Evolutionary conservation across 2,329 filamentous ascomycete genomes (phyloP).

Genomic region (Clarireedia homoeocarpa): DNA sequence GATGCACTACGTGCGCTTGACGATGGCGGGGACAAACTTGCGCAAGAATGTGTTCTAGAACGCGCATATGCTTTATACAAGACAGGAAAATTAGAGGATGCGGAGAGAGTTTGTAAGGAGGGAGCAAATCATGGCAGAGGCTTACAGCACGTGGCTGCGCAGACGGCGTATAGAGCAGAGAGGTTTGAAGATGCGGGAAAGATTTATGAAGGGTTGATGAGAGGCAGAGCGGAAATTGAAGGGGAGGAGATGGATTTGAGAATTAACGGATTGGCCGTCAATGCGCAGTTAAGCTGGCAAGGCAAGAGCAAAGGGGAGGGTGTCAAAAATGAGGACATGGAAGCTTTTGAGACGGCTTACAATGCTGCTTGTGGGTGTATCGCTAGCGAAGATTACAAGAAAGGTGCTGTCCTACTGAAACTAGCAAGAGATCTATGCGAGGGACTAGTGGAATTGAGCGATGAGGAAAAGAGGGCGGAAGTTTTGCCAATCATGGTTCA

Average conservation of each 20-base stretch:
- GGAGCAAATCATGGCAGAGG: slow-evolving; percentile 18
- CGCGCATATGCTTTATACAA: slow-evolving; percentile 82
- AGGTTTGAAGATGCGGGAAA: slow-evolving; percentile 59
- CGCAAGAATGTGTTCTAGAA: slow-evolving; percentile 56
- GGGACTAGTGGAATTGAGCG: slow-evolving; percentile 61
- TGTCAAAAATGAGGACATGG: slow-evolving; percentile 46
- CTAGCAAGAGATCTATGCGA: slow-evolving; percentile 65
- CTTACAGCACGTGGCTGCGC: slow-evolving; percentile 48
- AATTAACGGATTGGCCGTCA: slow-evolving; percentile 67
- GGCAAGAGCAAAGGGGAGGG: slow-evolving; percentile 34
- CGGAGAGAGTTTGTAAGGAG: slow-evolving; percentile 33
- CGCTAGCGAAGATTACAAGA: slow-evolving; percentile 56
- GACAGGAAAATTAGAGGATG: slow-evolving; percentile 59
- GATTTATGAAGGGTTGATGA: slow-evolving; percentile 53
- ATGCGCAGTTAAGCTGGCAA: slow-evolving; percentile 67
- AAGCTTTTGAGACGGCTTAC: slow-evolving; percentile 75
- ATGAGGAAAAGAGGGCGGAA: slow-evolving; percentile 68
- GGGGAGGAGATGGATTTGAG: slow-evolving; percentile 66
- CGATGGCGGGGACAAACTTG: slow-evolving; percentile 52
- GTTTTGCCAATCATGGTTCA: slow-evolving; percentile 69
- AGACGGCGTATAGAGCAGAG: slow-evolving; percentile 67
- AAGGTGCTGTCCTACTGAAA: slow-evolving; percentile 60
- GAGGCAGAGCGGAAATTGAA: slow-evolving; percentile 35
- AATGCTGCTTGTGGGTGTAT: slow-evolving; percentile 71
- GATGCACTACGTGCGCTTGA: slow-evolving; percentile 65